Percentiles rank a stretch among this genome's conserved stretches.
These are phyloP conservation scores for Nyctanthes arbortristis DNA, from an alignment of 257 asterid species.

Conservation along the genomic window DNA sequence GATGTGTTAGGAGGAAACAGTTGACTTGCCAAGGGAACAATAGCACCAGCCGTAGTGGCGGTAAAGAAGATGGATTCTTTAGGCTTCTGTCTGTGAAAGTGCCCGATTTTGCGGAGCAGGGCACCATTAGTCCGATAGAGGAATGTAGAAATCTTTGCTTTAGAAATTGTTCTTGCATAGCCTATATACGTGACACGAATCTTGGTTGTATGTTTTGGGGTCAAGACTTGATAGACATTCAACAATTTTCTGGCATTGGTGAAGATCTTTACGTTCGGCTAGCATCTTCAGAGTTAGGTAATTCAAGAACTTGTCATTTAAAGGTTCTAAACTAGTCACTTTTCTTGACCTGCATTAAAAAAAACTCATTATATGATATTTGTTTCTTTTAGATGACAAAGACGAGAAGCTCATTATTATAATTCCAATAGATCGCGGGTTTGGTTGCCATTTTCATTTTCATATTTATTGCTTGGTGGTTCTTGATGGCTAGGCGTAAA, in stretches of 20 bases:
- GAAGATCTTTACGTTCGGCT: constrained; percentile 50
- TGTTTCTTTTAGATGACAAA: constrained; percentile 33
- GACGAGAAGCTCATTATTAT: constrained; percentile 33
- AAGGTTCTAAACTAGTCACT: background rate
- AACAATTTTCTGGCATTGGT: constrained; percentile 41
- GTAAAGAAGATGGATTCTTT: constrained; percentile 26
- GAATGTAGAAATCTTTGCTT: constrained; percentile 41
- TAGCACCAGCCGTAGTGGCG: background rate
- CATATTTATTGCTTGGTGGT: constrained; percentile 38
- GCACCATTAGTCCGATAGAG: constrained; percentile 5
- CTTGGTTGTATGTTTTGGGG: constrained; percentile 68
- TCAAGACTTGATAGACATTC: constrained; percentile 40
- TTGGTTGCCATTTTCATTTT: constrained; percentile 24
- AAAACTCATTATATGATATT: background rate
- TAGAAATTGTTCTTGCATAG: constrained; percentile 53
- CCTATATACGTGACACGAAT: constrained; percentile 37
- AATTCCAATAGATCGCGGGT: constrained; percentile 32
- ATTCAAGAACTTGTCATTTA: background rate
- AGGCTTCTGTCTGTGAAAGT: constrained; percentile 36
- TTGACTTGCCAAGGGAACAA: constrained; percentile 26
- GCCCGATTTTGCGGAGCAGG: constrained; percentile 35
- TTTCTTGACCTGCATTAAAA: background rate
- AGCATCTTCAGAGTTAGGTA: constrained; percentile 51
- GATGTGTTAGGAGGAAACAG: constrained; percentile 32
- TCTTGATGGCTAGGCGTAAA: constrained; percentile 36